A percentile compares a stretch with the other conserved stretches of the same genome.
These are phyloP conservation scores for Coelastrella sp. DNA, from an alignment of 139 green algal species.

Conservation along the genomic window DNA sequence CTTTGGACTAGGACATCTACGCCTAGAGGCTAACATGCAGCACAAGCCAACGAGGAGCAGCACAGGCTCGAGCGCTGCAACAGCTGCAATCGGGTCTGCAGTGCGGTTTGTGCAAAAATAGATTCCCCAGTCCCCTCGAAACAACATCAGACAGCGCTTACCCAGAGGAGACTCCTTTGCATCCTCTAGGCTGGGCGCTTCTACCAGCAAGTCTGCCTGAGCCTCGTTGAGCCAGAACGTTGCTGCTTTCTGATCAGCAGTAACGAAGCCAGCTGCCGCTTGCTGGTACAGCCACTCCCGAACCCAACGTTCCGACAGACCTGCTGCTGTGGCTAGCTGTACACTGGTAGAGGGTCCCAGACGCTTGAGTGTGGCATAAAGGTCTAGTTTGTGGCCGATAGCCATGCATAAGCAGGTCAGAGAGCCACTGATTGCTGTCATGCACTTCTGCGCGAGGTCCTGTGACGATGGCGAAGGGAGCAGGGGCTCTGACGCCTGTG, in stretches of 20 bases:
- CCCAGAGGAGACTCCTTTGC: slow-evolving; percentile 16
- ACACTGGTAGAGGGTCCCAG: neutral
- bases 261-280: neutral
- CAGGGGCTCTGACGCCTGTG: neutral
- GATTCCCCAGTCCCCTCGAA: no score
- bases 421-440: neutral
- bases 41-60: no score
- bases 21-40: no score
- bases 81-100: no score
- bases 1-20: no score
- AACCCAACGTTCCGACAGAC: slow-evolving; percentile 30
- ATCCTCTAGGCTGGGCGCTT: neutral
- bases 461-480: neutral
- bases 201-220: slow-evolving; percentile 10
- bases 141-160: no score
- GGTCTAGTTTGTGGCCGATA: neutral
- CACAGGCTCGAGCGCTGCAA: no score
- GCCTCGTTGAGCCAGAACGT: slow-evolving; percentile 14
- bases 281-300: slow-evolving; percentile 37
- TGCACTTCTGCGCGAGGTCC: neutral
- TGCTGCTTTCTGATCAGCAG: neutral
- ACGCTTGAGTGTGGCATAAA: neutral
- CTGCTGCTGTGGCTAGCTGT: neutral
- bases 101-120: no score
- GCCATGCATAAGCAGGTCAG: neutral